phyloP scores from a whole-genome alignment of 1,284 basidiomycete genomes.

The Coniophora puteana region DNA sequence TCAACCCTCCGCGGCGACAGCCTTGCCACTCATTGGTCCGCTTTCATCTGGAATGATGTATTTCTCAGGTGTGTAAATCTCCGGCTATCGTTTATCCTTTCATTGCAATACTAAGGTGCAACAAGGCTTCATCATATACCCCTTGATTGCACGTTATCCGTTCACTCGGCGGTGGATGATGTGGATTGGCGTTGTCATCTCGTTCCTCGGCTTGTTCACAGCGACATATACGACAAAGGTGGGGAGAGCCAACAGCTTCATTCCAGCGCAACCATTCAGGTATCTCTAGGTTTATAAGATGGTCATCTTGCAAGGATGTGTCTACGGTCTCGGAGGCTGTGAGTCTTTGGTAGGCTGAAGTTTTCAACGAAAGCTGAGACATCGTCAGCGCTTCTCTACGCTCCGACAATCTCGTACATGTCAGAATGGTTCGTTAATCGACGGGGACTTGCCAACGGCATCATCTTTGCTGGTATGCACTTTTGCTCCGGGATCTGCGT shows the following conservation, averaged over 20 bases:
- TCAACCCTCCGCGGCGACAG: slow-evolving; percentile 20
- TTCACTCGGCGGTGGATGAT: slow-evolving; percentile 23
- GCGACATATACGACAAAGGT: slow-evolving; percentile 33
- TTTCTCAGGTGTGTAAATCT: slow-evolving; percentile 25
- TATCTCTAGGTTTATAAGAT: slow-evolving; percentile 30
- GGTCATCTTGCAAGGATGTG: slow-evolving; percentile 33
- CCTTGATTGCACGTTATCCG: slow-evolving; percentile 28
- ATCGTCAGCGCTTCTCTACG: slow-evolving; percentile 30
- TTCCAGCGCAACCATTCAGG: neutral
- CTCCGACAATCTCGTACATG: slow-evolving; percentile 33
- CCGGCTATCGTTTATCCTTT: neutral
- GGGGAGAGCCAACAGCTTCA: slow-evolving; percentile 1
- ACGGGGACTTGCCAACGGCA: slow-evolving; percentile 36
- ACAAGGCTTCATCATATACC: slow-evolving; percentile 23
- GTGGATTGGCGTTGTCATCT: slow-evolving; percentile 28
- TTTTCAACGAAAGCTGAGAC: neutral
- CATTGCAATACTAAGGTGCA: neutral
- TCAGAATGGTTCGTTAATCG: slow-evolving; percentile 40
- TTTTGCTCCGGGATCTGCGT: neutral
- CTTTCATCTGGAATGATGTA: slow-evolving; percentile 31
- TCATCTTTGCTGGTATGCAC: slow-evolving; percentile 34
- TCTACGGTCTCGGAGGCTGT: slow-evolving; percentile 36
- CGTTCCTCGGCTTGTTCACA: slow-evolving; percentile 27
- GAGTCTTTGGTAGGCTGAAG: slow-evolving; percentile 10
- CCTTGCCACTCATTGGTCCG: slow-evolving; percentile 33